Evolutionary conservation across 2,329 filamentous ascomycete species (phyloP).

Genomic region (Penicillium sp.): DNA sequence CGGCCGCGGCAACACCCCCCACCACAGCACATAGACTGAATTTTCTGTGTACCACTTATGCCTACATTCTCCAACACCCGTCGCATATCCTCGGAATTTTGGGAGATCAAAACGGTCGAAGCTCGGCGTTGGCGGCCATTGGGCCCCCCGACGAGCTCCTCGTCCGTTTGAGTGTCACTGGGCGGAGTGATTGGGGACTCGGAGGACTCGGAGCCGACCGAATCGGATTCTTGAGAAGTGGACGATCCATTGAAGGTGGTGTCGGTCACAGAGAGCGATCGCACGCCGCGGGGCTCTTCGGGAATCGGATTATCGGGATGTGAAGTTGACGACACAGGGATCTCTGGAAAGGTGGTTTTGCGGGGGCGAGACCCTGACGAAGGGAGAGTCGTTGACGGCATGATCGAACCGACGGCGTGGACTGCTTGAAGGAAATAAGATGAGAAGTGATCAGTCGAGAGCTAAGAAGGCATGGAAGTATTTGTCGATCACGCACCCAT

Average conservation of each 20-base stretch:
- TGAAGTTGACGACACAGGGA: constrained; percentile 45
- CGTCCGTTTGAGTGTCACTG: constrained; percentile 39
- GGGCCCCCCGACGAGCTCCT: constrained; percentile 26
- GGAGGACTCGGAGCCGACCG: constrained; percentile 40
- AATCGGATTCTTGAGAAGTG: constrained; percentile 36
- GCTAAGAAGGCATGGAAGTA: too few species aligned
- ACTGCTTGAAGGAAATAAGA: constrained; percentile 19
- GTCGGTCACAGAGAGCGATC: constrained; percentile 39
- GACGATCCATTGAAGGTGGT: constrained; percentile 30
- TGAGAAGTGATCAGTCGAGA: too few species aligned
- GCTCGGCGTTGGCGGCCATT: constrained; percentile 42
- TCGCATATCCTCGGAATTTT: constrained; percentile 60
- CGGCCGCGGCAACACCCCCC: constrained; percentile 65
- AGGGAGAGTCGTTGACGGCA: constrained; percentile 29
- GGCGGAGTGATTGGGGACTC: constrained; percentile 46
- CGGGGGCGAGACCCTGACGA: constrained; percentile 24
- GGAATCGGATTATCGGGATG: constrained; percentile 52
- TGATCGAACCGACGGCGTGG: constrained; percentile 32
- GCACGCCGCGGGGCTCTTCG: constrained; percentile 46
- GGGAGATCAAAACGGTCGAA: constrained; percentile 55
- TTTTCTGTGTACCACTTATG: constrained; percentile 57
- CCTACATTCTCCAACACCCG: constrained; percentile 58
- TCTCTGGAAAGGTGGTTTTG: constrained; percentile 29
- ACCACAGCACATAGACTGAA: constrained; percentile 65
- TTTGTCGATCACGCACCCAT: constrained; percentile 22